Evolutionary conservation across 495 filamentous ascomycete genomes (phyloP), one percentile per base, ranked within the genome.

Genomic region (Daldinia bambusicola): DNA sequence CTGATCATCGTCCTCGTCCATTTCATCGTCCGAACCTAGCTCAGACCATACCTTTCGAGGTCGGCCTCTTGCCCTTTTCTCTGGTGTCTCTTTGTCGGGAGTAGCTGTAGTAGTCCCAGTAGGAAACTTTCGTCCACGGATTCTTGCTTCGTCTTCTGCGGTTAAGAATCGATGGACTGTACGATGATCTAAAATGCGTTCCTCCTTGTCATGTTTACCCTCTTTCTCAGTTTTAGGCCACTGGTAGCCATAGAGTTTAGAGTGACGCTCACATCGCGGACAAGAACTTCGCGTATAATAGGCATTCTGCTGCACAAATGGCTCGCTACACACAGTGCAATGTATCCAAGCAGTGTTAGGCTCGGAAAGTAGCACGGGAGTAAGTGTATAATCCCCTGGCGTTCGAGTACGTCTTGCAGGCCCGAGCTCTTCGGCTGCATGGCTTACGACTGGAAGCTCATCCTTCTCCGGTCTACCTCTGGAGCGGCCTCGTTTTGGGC

Each of bases 181-280:
- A 26, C 92, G 81, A 67, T 93, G 91, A 67, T 94, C 92, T 71
- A 93, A 84, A 6, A 94, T 78, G 1, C 92, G 84, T 61, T 92
- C 90, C 74, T 97, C 93, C 22, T 86, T 88, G 74, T 98, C 95
- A 10, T 81, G 66, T 16, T 86, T 86, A 0, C 91, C 91, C 63
- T 89, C 85, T 20, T 84, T 89, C 38, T 97, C 91, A 1, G 96
- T 98, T 80, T 98, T 96, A 16, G 95, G 95, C 96, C 96, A 99
- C 57, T 88, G 85, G 74, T 91, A 97, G 0, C 96, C 96, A 77
- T 98, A 99, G 1, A 99, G 83, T 79, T 96, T 98, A 30, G 92
- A 94, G 72, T 99, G 95, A 0, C 96, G 86, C 81, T 98, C 96
- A 79, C 95, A 99, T 16, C 96, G 88, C 9, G 91, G 93, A 76